Percentiles rank a stretch among this genome's conserved stretches.
Conservation (phyloP, 2,329 filamentous ascomycete genomes). For the Aspergillus calidoustus region DNA sequence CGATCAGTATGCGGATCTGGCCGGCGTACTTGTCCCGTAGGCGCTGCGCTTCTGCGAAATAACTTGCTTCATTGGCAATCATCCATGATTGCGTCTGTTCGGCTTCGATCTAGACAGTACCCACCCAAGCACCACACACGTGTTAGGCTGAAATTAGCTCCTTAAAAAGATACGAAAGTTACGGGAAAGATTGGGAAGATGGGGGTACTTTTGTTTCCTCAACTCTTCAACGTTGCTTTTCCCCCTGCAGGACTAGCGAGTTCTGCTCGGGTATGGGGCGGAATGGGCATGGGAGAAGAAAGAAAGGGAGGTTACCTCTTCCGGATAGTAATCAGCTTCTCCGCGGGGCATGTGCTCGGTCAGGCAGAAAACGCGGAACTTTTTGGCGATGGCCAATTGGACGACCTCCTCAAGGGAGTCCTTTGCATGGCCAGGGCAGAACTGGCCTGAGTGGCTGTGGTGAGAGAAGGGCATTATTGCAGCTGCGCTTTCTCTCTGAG, state of each 20-base stretch:
- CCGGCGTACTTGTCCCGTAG: slow-evolving; percentile 71
- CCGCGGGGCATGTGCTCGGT: slow-evolving; percentile 95
- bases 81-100: slow-evolving; percentile 36
- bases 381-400: slow-evolving; percentile 73
- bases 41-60: slow-evolving; percentile 74
- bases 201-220: neutral
- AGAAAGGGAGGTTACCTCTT: slow-evolving; percentile 64
- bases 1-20: slow-evolving; percentile 79
- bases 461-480: slow-evolving; percentile 96
- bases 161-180: neutral
- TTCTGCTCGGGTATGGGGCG: neutral
- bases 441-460: slow-evolving; percentile 97
- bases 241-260: neutral
- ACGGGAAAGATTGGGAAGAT: neutral
- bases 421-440: slow-evolving; percentile 88
- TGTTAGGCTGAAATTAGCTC: neutral
- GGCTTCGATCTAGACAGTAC: slow-evolving; percentile 33
- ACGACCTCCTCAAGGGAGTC: slow-evolving; percentile 84
- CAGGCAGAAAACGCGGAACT: slow-evolving; percentile 82
- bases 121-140: slow-evolving; percentile 25
- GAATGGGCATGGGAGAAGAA: neutral
- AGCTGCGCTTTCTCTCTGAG: neutral
- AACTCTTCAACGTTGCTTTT: neutral
- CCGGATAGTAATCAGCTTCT: slow-evolving; percentile 82
- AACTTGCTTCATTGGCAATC: slow-evolving; percentile 62